Conservation (phyloP, 1,139 yeast species). For the Candida tetrigidarum region DNA sequence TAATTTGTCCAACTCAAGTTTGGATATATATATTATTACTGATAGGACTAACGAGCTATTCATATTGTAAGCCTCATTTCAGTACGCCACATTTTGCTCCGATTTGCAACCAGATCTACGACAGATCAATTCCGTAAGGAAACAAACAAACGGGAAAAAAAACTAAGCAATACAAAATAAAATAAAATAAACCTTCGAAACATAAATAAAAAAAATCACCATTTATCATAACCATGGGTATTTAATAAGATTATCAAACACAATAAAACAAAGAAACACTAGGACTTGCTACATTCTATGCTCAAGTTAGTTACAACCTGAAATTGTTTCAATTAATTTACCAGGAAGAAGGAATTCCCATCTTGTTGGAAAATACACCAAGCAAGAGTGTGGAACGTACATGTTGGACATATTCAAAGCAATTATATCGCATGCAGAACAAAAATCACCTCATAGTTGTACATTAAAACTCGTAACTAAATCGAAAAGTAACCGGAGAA, state of each 20-base stretch:
- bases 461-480: no score
- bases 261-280: neutral
- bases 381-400: no score
- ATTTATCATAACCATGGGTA: neutral
- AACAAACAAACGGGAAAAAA: neutral
- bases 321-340: neutral
- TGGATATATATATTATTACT: no score
- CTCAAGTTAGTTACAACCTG: neutral
- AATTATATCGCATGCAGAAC: no score
- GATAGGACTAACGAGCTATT: no score
- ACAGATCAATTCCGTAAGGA: constrained; percentile 1
- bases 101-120: neutral
- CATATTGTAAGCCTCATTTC: no score
- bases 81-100: neutral
- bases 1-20: no score
- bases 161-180: neutral
- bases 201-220: neutral
- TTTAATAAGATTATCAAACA: neutral
- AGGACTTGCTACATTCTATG: neutral
- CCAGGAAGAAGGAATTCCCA: neutral
- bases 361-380: no score
- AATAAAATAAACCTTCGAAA: neutral
- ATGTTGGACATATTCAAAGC: no score
- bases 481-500: neutral
- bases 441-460: no score